phyloP scores from a whole-genome alignment of 768 basidiomycete genomes.

The Phylloporus arenicola region DNA sequence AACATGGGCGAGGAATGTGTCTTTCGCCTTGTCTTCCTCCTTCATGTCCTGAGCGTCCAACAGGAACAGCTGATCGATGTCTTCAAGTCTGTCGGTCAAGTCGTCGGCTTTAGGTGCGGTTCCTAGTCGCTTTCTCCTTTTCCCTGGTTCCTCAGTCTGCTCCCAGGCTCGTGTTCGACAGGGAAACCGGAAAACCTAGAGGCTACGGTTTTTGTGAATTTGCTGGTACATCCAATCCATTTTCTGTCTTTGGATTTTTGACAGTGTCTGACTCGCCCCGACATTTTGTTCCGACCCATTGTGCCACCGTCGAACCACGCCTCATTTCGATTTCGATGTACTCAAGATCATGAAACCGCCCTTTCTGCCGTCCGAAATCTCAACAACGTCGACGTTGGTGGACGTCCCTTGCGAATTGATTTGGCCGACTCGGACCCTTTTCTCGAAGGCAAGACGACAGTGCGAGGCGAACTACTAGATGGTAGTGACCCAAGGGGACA shows the following conservation, averaged over 20 bases:
- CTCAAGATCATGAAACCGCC: constrained; percentile 90
- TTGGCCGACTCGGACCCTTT: constrained; percentile 91
- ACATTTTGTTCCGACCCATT: constrained; percentile 8
- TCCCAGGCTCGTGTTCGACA: constrained; percentile 78
- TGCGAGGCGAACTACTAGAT: constrained; percentile 76
- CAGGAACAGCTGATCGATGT: constrained; percentile 82
- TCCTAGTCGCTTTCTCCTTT: background rate
- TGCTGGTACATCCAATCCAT: constrained; percentile 59
- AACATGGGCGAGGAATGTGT: constrained; percentile 70
- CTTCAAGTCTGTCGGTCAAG: constrained; percentile 84
- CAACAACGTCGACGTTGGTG: constrained; percentile 87
- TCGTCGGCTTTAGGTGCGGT: constrained; percentile 75
- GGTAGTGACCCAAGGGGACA: constrained; percentile 40
- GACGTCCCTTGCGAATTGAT: constrained; percentile 89
- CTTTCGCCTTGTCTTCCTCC: background rate
- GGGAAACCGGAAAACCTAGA: constrained; percentile 91
- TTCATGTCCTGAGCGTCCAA: constrained; percentile 6
- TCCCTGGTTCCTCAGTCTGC: background rate
- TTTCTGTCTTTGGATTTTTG: constrained; percentile 19
- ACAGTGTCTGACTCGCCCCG: constrained; percentile 37
- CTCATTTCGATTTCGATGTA: constrained; percentile 6
- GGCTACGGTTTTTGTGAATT: constrained; percentile 95
- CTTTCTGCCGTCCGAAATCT: constrained; percentile 93
- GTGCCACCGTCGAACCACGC: constrained; percentile 6
- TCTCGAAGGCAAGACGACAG: constrained; percentile 85